Percentiles rank a stretch among this genome's conserved stretches.
These are phyloP conservation scores for Halenospora varia DNA, from an alignment of 495 filamentous ascomycete genomes.

Conservation along the genomic window DNA sequence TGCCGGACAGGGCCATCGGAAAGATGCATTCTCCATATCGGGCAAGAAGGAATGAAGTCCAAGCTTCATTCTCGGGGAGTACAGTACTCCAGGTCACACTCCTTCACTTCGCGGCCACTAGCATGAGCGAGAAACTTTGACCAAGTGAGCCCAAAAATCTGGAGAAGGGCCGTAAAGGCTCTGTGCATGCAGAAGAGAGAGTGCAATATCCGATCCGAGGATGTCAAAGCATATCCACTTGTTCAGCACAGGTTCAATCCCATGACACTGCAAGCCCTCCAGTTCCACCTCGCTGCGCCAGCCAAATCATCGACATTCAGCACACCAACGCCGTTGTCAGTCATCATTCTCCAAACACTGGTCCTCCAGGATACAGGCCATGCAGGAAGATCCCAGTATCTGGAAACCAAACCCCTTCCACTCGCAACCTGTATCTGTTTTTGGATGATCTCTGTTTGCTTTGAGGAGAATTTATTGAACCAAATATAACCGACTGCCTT, in stretches of 20 bases:
- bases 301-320: conserved; percentile 14
- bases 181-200: too few species aligned
- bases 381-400: conserved; percentile 16
- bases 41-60: too few species aligned
- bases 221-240: too few species aligned
- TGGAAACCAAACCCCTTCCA: conserved; percentile 3
- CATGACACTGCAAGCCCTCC: neutral
- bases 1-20: too few species aligned
- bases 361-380: conserved; percentile 15
- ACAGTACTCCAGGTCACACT: too few species aligned
- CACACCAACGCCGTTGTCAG: conserved; percentile 5
- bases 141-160: too few species aligned
- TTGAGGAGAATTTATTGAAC: conserved; percentile 3
- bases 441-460: conserved; percentile 1
- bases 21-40: too few species aligned
- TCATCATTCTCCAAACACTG: conserved; percentile 7
- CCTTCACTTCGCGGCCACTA: too few species aligned
- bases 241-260: neutral
- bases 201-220: too few species aligned
- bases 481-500: conserved; percentile 30
- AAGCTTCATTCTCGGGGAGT: too few species aligned
- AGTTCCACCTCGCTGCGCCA: conserved; percentile 9
- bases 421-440: conserved; percentile 5
- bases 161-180: too few species aligned
- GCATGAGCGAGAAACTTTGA: too few species aligned